Evolutionary conservation across 2,329 filamentous ascomycete genomes (phyloP).

Genomic region (Fusarium praegraminearum): DNA sequence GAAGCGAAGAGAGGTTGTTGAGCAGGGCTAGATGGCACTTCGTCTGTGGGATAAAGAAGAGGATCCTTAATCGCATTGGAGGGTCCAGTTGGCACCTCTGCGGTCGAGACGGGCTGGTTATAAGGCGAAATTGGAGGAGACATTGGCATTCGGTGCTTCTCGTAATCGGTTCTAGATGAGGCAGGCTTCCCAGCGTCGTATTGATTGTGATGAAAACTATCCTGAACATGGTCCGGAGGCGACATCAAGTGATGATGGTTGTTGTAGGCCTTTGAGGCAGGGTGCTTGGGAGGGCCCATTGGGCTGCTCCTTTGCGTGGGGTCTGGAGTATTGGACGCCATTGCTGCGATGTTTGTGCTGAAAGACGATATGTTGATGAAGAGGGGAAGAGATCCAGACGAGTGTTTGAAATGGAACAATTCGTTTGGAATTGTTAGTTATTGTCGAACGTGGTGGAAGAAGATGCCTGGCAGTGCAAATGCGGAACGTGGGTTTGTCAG

Average conservation of each 20-base stretch:
- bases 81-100: slow-evolving; percentile 48
- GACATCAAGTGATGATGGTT: slow-evolving; percentile 69
- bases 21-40: slow-evolving; percentile 54
- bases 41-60: slow-evolving; percentile 67
- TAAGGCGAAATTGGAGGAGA: slow-evolving; percentile 70
- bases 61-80: slow-evolving; percentile 62
- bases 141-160: slow-evolving; percentile 57
- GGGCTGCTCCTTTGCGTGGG: slow-evolving; percentile 37
- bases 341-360: slow-evolving; percentile 36
- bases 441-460: slow-evolving; percentile 52
- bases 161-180: slow-evolving; percentile 43
- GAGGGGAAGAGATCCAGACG: slow-evolving; percentile 25
- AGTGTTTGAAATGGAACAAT: slow-evolving; percentile 34
- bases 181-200: slow-evolving; percentile 36
- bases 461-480: slow-evolving; percentile 38
- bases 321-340: slow-evolving; percentile 45
- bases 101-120: slow-evolving; percentile 55
- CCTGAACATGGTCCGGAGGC: slow-evolving; percentile 67
- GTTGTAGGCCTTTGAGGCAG: slow-evolving; percentile 56
- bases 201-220: slow-evolving; percentile 61
- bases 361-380: slow-evolving; percentile 29
- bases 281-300: slow-evolving; percentile 50
- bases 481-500: slow-evolving; percentile 54
- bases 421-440: slow-evolving; percentile 35
- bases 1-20: slow-evolving; percentile 64